Evolutionary conservation across 225 moss, liverwort and hornwort species (phyloP), one percentile per base, ranked within the genome.

Genomic region (Climacium dendroides): DNA sequence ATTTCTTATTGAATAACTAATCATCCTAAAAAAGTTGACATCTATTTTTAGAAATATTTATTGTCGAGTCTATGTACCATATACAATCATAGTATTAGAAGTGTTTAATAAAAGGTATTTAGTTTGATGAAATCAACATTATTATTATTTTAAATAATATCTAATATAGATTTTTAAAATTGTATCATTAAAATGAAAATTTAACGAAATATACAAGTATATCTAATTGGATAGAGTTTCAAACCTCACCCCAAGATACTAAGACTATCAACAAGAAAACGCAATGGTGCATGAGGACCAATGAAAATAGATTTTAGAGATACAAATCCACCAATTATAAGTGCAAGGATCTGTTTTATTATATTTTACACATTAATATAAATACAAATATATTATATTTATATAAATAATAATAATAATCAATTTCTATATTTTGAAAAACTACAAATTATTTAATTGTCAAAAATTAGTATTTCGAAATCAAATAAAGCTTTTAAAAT

Each of bases 311-410:
- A 41, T 86, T 88, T 90, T 24, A 86, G 64, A 34, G 82, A 14
- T 63, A 34, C 63, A 65, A 37, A 90, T 71, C 88, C 76, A 61
- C 90, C 88, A n/a, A 90, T 72, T 47, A 90, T 57, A 58, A 88
- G 72, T 55, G 88, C 88, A 82, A 82, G 17, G 13, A 90, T 39
- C 78, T 90, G 11, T 26, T 25, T 30, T 10, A n/a, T 59, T 19
- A 29, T 8, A 64, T 4, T 29, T 4, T 22, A 28, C 17, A 20
- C 0, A 60, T 15, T 10, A 34, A 47, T 64, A 55, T 47, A 63
- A 18, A 63, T 48, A 34, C 7, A 10, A 32, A 34, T 29, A 61
- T 39, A 55, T 41, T 1, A 14, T 19, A 13, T 6, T n/a, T n/a
- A n/a, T n/a, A n/a, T n/a, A n/a, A n/a, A n/a, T n/a, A n/a, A n/a